Percentiles rank a stretch among this genome's conserved stretches.
phyloP scores from a whole-genome alignment of 257 asterid species.

The Ocimum tenuiflorum region DNA sequence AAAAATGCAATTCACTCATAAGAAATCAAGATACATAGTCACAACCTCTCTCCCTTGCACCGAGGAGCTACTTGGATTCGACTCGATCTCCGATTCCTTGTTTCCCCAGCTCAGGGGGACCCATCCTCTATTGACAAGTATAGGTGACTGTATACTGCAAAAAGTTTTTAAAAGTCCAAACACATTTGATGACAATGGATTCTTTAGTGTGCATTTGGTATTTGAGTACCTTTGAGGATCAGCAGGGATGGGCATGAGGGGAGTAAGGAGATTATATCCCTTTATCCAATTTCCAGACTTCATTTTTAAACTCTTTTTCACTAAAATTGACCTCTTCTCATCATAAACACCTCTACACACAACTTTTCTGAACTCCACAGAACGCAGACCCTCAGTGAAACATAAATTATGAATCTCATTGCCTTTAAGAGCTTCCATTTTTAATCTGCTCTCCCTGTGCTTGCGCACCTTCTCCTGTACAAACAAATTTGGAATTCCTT shows the following conservation, averaged over 20 bases:
- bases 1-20: too few relatives aligned
- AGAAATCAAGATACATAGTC: too few relatives aligned
- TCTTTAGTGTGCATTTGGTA: too few relatives aligned
- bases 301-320: constrained; percentile 53
- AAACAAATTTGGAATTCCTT: neutral
- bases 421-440: constrained; percentile 47
- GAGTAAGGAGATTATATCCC: constrained; percentile 63
- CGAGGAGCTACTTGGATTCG: constrained; percentile 18
- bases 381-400: constrained; percentile 30
- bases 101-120: constrained; percentile 81
- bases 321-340: constrained; percentile 53
- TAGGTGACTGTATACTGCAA: constrained; percentile 50
- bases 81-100: constrained; percentile 31
- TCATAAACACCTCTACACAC: constrained; percentile 61
- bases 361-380: constrained; percentile 61
- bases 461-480: constrained; percentile 54
- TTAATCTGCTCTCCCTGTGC: constrained; percentile 45
- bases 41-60: too few relatives aligned
- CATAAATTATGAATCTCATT: constrained; percentile 21
- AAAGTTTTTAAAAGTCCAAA: neutral
- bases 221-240: constrained; percentile 42
- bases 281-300: constrained; percentile 70
- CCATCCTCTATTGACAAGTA: constrained; percentile 85
- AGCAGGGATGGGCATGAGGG: constrained; percentile 46
- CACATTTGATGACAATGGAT: too few relatives aligned